Base-by-base conservation (phyloP, 805 yeast species). In the Nakazawaea sp. region DNA sequence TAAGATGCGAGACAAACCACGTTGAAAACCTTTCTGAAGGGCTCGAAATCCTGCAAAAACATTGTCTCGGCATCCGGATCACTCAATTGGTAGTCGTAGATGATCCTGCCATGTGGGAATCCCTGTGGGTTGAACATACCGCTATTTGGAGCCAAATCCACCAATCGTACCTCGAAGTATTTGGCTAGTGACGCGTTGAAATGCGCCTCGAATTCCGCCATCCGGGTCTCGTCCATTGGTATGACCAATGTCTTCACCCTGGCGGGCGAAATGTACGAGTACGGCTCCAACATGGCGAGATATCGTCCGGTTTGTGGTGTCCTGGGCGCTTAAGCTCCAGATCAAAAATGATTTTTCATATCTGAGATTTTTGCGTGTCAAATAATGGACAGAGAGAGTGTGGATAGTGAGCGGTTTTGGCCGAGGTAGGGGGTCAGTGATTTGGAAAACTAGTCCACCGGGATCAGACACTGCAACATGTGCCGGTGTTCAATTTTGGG, bases 31-130 rank as follows among this genome's bases (percentile, higher is more conserved):
- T 87, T 86, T 35, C 97, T 61, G 57, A 73, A 87, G 1, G 96
- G 95, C 58, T 92, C 97, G 45, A 90, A 77, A 56, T 90, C 97
- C 47, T 82, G 85, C 29, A 90, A 62, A 36, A 82, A 79, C 5
- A 78, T 58, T 19, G 81, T 68, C 28, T 75, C 78, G n/a, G 66
- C 67, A 38, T 75, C 80, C 1, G 70, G 62, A 5, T 60, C 50
- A 0, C 70, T 48, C 2, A 70, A 56, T 10, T 59, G 56, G 45
- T 76, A 75, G 39, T 78, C 78, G 50, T 72, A 84, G 11, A 78
- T 55, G 1, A 90, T 57, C 34, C 81, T 61, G 0, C 97, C 97
- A 34, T 70, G 69, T 1, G 97, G 96, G 49, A 75, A 84, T 0
- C 81, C 80, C 50, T 81, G 92, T 2, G 97, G 96, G 47, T 83